Base-by-base conservation (phyloP, 2,329 filamentous ascomycete genomes). In the Rhytidhysteron rufulum region DNA sequence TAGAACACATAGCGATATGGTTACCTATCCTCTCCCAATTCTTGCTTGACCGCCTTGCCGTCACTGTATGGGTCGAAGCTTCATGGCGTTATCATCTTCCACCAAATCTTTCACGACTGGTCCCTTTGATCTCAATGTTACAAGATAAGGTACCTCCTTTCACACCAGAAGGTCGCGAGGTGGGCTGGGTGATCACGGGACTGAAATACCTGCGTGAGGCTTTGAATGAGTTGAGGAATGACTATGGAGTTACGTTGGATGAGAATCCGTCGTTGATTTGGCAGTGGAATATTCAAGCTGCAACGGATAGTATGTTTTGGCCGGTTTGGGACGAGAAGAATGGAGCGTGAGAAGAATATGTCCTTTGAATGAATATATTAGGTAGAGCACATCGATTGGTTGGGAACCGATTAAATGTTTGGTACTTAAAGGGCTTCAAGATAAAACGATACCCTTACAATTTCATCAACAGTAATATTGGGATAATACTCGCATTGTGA, bases 41-140 rank as follows among this genome's bases (percentile, higher is more conserved):
- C 30, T 42, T 62, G 4, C 45, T 50, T 7, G 53, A 55, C 8
- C 56, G 56, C 10, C 17, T 49, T 7, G 54, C 57, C 6, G 44
- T 60, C 5, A 57, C 57, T 4, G 42, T 51, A 3, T 62, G 58
- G 58, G 55, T 57, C 20, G 58, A 62, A 45, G 57, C 58, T 6
- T 62, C 58, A 0, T 61, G 54, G 44, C 51, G 54, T 1, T 61
- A 59, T 27, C 52, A 45, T 22, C 39, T 62, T 1, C 56, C 58
- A 3, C 58, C 58, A 0, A 61, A 57, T 11, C 44, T 62, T 8
- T 54, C 53, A 1, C 54, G 57, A 3, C 50, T 62, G 2, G 42
- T 61, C 2, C 57, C 56, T 0, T 47, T 59, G 3, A 34, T 62
- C 6, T 39, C 47, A 1, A 41, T 41, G 11, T 24, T 58, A 5